Percentiles rank a stretch among this genome's conserved stretches.
These are phyloP conservation scores for Aspergillus novoparasiticus DNA, from an alignment of 2,329 filamentous ascomycete genomes.

Conservation along the genomic window DNA sequence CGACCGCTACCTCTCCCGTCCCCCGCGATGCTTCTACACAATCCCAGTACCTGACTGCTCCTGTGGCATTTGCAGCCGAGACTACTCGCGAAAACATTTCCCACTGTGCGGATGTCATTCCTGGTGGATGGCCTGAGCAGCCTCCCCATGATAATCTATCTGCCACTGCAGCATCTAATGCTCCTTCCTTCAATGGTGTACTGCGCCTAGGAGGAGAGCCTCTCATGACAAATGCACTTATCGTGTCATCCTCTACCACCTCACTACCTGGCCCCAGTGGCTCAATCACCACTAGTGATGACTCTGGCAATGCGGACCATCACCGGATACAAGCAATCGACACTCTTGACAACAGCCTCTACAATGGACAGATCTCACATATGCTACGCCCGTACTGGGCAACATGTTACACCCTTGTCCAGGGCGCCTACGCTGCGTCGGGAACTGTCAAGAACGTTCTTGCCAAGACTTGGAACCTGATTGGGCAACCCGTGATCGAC, in stretches of 20 bases:
- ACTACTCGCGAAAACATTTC: not conserved
- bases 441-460: slow-evolving; percentile 14
- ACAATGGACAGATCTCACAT: not conserved
- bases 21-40: not conserved
- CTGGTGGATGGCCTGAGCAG: not conserved
- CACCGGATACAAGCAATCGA: not conserved
- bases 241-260: not conserved
- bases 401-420: not conserved
- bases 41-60: not conserved
- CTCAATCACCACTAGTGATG: not conserved
- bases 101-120: not conserved
- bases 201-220: not conserved
- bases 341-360: not conserved
- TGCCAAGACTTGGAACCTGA: not conserved
- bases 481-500: not conserved
- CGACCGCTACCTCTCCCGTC: not conserved
- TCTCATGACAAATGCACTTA: slow-evolving; percentile 13
- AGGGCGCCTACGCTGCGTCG: not conserved
- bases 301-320: not conserved
- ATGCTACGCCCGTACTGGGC: not conserved
- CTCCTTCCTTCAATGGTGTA: not conserved
- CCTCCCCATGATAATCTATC: not conserved
- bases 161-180: not conserved
- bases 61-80: not conserved
- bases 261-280: not conserved